These are phyloP conservation scores for Conringia planisiliqua DNA, from an alignment of 345 rosid species.

Conservation along the genomic window DNA sequence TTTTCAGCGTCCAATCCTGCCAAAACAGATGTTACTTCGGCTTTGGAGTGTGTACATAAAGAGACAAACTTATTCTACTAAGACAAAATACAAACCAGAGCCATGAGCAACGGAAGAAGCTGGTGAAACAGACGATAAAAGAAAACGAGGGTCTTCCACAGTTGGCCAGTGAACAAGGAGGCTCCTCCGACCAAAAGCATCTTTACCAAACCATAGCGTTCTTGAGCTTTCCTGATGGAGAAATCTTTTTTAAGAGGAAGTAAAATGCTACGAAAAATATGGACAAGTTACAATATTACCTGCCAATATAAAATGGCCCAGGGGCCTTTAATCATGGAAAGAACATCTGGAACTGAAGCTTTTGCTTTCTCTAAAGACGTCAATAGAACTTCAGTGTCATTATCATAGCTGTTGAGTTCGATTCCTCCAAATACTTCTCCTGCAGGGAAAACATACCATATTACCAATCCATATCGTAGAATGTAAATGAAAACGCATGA, in stretches of 20 bases:
- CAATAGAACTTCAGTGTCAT: constrained; percentile 66
- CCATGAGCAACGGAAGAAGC: constrained; percentile 7
- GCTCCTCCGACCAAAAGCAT: constrained; percentile 86
- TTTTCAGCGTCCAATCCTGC: constrained; percentile 51
- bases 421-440: constrained; percentile 85
- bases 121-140: constrained; percentile 75
- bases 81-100: constrained; percentile 33
- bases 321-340: constrained; percentile 75
- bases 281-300: constrained; percentile 36
- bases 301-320: constrained; percentile 92
- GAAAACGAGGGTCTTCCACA: constrained; percentile 50
- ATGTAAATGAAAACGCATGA: not conserved
- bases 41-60: not conserved
- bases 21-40: not conserved
- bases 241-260: not conserved
- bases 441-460: constrained; percentile 17
- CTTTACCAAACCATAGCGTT: constrained; percentile 91
- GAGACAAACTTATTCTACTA: constrained; percentile 12
- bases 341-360: constrained; percentile 53
- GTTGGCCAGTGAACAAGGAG: constrained; percentile 96
- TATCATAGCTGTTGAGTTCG: constrained; percentile 45
- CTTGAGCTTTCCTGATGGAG: constrained; percentile 53
- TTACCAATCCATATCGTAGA: not conserved
- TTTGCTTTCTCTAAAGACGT: constrained; percentile 40
- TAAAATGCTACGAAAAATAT: not conserved